Percentiles rank a stretch among this genome's conserved stretches.
Evolutionary conservation across 2,329 filamentous ascomycete species (phyloP).

Genomic region (Lachnellula occidentalis): DNA sequence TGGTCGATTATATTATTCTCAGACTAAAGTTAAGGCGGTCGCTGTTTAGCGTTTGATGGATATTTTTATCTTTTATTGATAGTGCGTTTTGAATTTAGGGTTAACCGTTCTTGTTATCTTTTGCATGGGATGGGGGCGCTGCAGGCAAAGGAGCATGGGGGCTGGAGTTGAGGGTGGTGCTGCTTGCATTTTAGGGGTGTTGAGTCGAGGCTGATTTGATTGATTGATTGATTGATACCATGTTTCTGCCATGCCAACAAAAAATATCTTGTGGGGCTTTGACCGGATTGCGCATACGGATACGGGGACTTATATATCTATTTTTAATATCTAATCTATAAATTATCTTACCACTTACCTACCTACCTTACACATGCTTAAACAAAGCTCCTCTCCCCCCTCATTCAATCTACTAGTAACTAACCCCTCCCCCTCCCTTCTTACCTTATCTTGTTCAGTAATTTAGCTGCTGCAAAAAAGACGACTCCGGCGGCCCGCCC

Average conservation of each 20-base stretch:
- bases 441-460: too few relatives aligned
- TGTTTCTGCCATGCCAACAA: constrained; percentile 43
- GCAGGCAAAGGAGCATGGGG: neutral
- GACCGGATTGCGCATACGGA: constrained; percentile 3
- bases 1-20: neutral
- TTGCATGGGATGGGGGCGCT: neutral
- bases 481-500: too few relatives aligned
- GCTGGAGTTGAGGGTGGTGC: neutral
- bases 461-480: too few relatives aligned
- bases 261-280: constrained; percentile 40
- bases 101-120: neutral
- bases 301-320: too few relatives aligned
- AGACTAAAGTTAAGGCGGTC: neutral
- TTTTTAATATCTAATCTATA: too few relatives aligned
- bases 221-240: constrained; percentile 32
- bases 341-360: too few relatives aligned
- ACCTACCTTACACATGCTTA: too few relatives aligned
- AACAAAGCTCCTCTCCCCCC: too few relatives aligned
- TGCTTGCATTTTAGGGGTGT: neutral
- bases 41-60: neutral
- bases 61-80: neutral
- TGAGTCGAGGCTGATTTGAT: neutral
- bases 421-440: too few relatives aligned
- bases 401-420: too few relatives aligned
- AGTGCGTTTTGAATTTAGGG: neutral